Percentiles rank a stretch among this genome's conserved stretches.
These are phyloP conservation scores for Pythium apleroticum DNA, from an alignment of 352 stramenopile species.

Conservation along the genomic window DNA sequence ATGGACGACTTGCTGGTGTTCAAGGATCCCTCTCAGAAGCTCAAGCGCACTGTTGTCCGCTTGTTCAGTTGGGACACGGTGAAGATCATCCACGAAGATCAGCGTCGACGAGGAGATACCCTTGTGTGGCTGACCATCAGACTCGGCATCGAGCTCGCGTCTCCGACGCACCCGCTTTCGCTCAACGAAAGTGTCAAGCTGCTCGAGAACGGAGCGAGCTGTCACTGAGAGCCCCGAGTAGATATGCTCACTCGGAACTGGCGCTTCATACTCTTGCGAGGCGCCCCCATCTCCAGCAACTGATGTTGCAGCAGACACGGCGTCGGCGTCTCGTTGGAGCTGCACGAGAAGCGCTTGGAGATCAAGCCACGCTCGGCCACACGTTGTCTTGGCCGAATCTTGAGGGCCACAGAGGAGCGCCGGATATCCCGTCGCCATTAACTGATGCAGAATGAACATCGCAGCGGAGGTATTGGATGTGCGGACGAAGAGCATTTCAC, in stretches of 20 bases:
- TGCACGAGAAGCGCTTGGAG: constrained; percentile 10
- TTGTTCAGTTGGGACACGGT: constrained; percentile 30
- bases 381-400: constrained; percentile 56
- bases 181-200: constrained; percentile 26
- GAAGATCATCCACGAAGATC: constrained; percentile 68
- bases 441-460: constrained; percentile 46
- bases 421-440: constrained; percentile 43
- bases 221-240: constrained; percentile 20
- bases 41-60: constrained; percentile 42
- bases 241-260: constrained; percentile 19
- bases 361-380: constrained; percentile 24
- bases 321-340: constrained; percentile 1
- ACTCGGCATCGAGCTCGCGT: neutral
- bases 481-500: constrained; percentile 32
- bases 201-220: constrained; percentile 18
- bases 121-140: neutral
- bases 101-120: constrained; percentile 18
- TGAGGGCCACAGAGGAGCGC: constrained; percentile 38
- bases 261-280: neutral
- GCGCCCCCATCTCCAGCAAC: neutral
- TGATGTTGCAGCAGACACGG: neutral
- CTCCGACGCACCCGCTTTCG: constrained; percentile 13
- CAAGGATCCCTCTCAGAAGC: constrained; percentile 44
- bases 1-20: constrained; percentile 46
- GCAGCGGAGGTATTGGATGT: constrained; percentile 37